Evolutionary conservation across 495 filamentous ascomycete species (phyloP), one percentile per base, ranked within the genome.

Genomic region (Hypoxylon fragiforme): DNA sequence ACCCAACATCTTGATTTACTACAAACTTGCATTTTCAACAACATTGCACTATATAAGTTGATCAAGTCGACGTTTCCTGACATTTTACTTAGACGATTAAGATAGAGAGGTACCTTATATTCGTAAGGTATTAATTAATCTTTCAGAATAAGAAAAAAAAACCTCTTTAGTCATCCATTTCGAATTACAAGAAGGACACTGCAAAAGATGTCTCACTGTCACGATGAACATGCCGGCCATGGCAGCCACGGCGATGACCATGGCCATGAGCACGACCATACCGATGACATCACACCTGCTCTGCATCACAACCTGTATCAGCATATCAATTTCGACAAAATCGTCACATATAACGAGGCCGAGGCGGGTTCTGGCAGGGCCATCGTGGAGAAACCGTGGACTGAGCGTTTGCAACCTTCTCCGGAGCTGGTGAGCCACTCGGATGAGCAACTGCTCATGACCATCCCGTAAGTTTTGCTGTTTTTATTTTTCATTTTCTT

Each of bases 391-490:
- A 98, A 98, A 73, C 88, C 90, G 36, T 97, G 91, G 91, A 77
- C 81, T 3, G 85, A 96, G 67, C 75, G 94, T 47, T 59, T 97
- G 50, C 69, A 85, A 20, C 67, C 78, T 7, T 73, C 85, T 55
- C 88, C 89, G 0, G 85, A 91, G 69, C 78, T 98, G 9, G 81
- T 77, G 65, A 96, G 91, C 52, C 88, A 92, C 67, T 83, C 85
- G 0, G 94, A 97, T 64, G 94, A 96, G 76, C 91, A 98, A 73
- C 54, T 98, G n/a, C 65, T 98, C 26, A 88, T 97, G 73, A 84
- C 86, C 63, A 80, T 97, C 15, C 95, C 94, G 92, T 97, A 75
- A 37, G 89, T 81, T 7, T 44, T 57, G 44, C 38, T 21, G 11
- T 39, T 44, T 44, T 31, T 44, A 44, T 31, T 32, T 42, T 54